Evolutionary conservation across 1,284 basidiomycete genomes (phyloP), one percentile per base, ranked within the genome.

Genomic region (Fomes fomentarius): DNA sequence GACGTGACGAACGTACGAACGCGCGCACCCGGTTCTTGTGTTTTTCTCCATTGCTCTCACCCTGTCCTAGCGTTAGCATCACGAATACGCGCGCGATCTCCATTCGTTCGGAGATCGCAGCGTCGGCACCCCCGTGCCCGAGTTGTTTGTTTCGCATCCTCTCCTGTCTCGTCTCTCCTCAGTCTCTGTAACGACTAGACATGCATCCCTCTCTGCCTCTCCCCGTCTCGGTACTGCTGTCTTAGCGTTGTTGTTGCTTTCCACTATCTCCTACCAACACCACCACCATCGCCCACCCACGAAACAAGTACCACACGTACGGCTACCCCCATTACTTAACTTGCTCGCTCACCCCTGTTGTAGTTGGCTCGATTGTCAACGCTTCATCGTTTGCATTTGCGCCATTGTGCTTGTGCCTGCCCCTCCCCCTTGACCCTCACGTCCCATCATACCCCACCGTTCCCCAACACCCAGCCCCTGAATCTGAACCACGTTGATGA

Each of bases 181-280:
- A 30, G 53, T 54, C 58, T 62, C 53, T 85, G 83, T 85, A 84
- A 85, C 76, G 78, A 84, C 78, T 84, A 86, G 82, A 83, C 77
- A 86, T 82, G 78, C 79, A 76, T 73, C 61, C 66, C 68, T 63
- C 61, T 66, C 59, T 64, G 52, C 52, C 30, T 31, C 33, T n/a
- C 19, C 47, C 38, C 24, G 28, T 44, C 38, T 46, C 52, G 38
- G 52, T 47, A 34, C 65, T 56, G 66, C 50, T 69, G 60, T 69
- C 65, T 68, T 64, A 63, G 65, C 61, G 57, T 69, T 61, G 61
- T 68, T 57, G 49, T 61, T 52, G 59, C 65, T 66, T 64, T 63
- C 69, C 66, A 68, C 65, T 63, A 62, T 62, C 63, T 61, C 6
- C 48, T 22, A n/a, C n/a, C n/a, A n/a, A n/a, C n/a, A n/a, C n/a